Conservation (phyloP, 2,329 filamentous ascomycete genomes). For the Bipolaris sorokiniana region DNA sequence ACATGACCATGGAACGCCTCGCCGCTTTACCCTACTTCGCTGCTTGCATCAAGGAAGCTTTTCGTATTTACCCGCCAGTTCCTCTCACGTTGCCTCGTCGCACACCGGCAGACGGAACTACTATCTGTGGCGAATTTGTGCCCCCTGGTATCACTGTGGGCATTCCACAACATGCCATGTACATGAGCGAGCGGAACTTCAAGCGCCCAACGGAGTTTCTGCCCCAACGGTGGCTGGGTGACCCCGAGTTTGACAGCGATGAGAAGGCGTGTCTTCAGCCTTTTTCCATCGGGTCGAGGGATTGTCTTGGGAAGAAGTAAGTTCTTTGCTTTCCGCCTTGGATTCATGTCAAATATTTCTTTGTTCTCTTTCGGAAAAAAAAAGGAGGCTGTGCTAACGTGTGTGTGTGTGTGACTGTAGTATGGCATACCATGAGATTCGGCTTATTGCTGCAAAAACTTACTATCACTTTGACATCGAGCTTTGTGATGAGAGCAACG, state of each 20-base stretch:
- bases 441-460: conserved; percentile 48
- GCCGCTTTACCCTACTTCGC: conserved; percentile 46
- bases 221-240: conserved; percentile 52
- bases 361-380: no score
- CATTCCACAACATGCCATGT: conserved; percentile 29
- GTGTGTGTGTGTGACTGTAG: conserved; percentile 14
- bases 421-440: conserved; percentile 51
- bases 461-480: conserved; percentile 50
- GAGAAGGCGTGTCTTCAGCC: conserved; percentile 49
- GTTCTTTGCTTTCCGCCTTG: conserved; percentile 9
- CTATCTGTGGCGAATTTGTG: conserved; percentile 46
- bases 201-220: conserved; percentile 43
- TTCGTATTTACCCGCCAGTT: conserved; percentile 53
- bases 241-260: conserved; percentile 32
- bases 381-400: conserved; percentile 9
- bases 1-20: conserved; percentile 45
- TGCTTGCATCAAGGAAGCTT: conserved; percentile 51
- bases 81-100: conserved; percentile 43
- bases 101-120: conserved; percentile 45
- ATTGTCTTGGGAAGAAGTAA: conserved; percentile 49
- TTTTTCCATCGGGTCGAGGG: conserved; percentile 54
- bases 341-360: no score
- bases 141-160: conserved; percentile 33
- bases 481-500: conserved; percentile 40
- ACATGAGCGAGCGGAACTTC: conserved; percentile 41